Evolutionary conservation across 2,329 filamentous ascomycete species (phyloP).

Genomic region (Fusarium heterosporum): DNA sequence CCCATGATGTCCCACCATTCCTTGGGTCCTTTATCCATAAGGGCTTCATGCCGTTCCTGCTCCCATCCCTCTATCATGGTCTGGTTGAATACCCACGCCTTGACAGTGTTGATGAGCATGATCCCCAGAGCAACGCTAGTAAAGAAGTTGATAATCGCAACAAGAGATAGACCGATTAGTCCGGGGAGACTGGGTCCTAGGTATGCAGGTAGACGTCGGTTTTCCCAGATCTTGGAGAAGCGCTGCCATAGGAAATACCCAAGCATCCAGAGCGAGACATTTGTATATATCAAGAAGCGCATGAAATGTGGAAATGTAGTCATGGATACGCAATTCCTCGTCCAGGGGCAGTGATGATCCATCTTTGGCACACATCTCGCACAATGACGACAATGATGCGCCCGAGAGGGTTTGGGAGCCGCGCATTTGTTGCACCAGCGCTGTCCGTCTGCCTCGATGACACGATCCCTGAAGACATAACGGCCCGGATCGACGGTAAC

Average conservation of each 20-base stretch:
- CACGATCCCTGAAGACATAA: constrained; percentile 58
- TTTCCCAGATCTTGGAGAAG: constrained; percentile 69
- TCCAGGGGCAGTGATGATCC: constrained; percentile 92
- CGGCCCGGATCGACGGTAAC: constrained; percentile 69
- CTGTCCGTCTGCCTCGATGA: constrained; percentile 50
- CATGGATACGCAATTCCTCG: constrained; percentile 83
- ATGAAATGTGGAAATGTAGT: constrained; percentile 85
- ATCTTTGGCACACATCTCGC: constrained; percentile 80
- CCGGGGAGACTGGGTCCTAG: constrained; percentile 73
- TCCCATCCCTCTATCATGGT: constrained; percentile 89
- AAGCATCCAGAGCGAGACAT: constrained; percentile 72
- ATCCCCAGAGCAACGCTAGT: constrained; percentile 72
- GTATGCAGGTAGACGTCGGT: constrained; percentile 77
- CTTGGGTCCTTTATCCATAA: constrained; percentile 61
- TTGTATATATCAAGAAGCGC: constrained; percentile 79
- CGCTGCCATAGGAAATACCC: constrained; percentile 70
- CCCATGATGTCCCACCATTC: constrained; percentile 58
- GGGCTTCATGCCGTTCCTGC: constrained; percentile 70
- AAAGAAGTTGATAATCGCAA: constrained; percentile 68
- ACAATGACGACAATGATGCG: constrained; percentile 86
- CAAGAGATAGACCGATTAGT: constrained; percentile 70
- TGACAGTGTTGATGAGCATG: constrained; percentile 71
- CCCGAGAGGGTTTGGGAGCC: constrained; percentile 78
- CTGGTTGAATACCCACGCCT: constrained; percentile 73
- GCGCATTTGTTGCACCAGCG: constrained; percentile 83